Percentiles rank a stretch among this genome's conserved stretches.
Conservation (phyloP, 148 eudicot species). For the Camellia granthamiana region DNA sequence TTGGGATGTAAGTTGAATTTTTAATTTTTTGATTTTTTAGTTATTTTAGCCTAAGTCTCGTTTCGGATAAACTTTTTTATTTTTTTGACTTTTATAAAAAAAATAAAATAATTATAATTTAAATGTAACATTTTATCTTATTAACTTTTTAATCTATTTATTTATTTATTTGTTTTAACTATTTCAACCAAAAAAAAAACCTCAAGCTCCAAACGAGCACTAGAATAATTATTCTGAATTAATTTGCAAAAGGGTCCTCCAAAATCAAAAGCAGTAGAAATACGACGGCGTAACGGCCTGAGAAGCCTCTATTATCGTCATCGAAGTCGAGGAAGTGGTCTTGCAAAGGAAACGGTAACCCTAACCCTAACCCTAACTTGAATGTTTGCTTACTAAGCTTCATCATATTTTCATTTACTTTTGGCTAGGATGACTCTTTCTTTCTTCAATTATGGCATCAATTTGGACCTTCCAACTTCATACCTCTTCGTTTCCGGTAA, state of each 20-base stretch:
- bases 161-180: too few species aligned
- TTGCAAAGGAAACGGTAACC: constrained; percentile 11
- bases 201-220: too few species aligned
- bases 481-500: constrained; percentile 23
- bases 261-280: background rate
- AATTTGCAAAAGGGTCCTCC: too few species aligned
- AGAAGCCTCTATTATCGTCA: background rate
- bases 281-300: background rate
- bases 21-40: too few species aligned
- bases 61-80: too few species aligned
- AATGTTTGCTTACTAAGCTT: background rate
- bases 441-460: constrained; percentile 27
- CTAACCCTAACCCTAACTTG: background rate
- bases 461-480: constrained; percentile 30
- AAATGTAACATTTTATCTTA: too few species aligned
- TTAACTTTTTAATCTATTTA: too few species aligned
- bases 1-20: too few species aligned
- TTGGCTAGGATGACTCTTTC: background rate
- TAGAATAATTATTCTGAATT: too few species aligned
- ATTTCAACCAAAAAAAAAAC: too few species aligned
- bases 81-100: too few species aligned
- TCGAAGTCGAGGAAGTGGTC: background rate
- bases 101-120: too few species aligned
- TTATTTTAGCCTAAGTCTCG: accelerated
- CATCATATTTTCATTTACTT: background rate